Conservation (phyloP, 257 asterid genomes). For the Sherardia arvensis region DNA sequence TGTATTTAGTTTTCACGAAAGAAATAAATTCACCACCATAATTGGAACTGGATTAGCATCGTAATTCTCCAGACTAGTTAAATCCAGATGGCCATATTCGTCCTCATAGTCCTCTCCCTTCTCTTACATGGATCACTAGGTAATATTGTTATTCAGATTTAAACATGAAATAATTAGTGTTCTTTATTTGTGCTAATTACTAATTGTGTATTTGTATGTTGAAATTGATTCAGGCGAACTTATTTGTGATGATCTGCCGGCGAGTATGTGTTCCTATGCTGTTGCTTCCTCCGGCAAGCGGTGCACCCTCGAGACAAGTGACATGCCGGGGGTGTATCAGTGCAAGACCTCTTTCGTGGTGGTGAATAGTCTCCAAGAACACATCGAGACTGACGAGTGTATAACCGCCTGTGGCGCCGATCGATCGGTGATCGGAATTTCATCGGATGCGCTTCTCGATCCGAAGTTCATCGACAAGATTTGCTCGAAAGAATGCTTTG, state of each 20-base stretch:
- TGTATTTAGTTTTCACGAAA: background rate
- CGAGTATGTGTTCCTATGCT: slow-evolving; percentile 43
- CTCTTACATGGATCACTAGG: slow-evolving; percentile 10
- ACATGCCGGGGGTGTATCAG: slow-evolving; percentile 24
- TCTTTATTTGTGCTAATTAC: background rate
- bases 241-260: slow-evolving; percentile 55
- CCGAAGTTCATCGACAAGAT: slow-evolving; percentile 38
- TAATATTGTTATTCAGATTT: background rate
- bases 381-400: slow-evolving; percentile 58
- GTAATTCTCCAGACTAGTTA: background rate
- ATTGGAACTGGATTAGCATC: background rate
- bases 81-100: slow-evolving; percentile 1
- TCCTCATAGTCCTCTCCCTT: slow-evolving; percentile 6
- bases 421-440: slow-evolving; percentile 52
- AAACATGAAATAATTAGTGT: background rate
- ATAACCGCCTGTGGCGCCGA: slow-evolving; percentile 54
- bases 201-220: background rate
- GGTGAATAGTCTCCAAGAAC: slow-evolving; percentile 36
- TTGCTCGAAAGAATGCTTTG: slow-evolving; percentile 57
- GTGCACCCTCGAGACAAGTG: slow-evolving; percentile 52
- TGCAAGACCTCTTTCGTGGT: slow-evolving; percentile 61
- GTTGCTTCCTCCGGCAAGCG: slow-evolving; percentile 60
- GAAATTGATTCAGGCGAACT: slow-evolving; percentile 33
- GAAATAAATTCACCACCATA: background rate
- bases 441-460: slow-evolving; percentile 59